Base-by-base conservation (phyloP, 2,329 filamentous ascomycete species). In the Aureobasidium sp. region DNA sequence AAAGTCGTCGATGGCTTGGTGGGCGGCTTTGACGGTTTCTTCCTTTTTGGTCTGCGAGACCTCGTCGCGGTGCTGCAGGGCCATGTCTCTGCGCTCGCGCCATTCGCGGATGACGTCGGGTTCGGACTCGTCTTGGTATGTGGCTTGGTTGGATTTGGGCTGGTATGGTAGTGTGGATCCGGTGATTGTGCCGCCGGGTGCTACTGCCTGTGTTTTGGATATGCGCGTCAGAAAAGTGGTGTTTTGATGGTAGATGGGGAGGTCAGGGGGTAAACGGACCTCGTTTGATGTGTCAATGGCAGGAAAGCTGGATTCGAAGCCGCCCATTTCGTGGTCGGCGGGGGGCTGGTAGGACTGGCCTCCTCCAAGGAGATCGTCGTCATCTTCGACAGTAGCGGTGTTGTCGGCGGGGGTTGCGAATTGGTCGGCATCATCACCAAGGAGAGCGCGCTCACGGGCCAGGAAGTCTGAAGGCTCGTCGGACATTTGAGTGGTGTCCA, bases 1-100 rank as follows among this genome's bases (percentile, higher is more conserved):
- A 79, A 97, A 99, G 75, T 97, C 94, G 74, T 99, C 94, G 67
- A 99, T 96, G 75, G 95, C 94, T 74, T 92, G 84, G 72, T 91
- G 91, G 12, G 94, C 94, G 69, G 94, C 91, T 74, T 90, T 86
- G 72, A 97, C 79, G 1, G 91, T 97, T 74, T 93, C 87, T 66
- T 85, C 84, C 74, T 94, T 94, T 78, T 92, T 90, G 67, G 85
- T 82, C 45, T 86, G 85, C 61, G 93, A 93, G 67, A 93, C 85
- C 75, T 96, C 87, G 67, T 90, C 87, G 70, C 93, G 90, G 76
- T 92, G 91, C 69, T 87, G 82, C 67, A 95, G 88, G 72, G 87
- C 86, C 42, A 88, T 86, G 71, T 96, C 90, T 67, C 94, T 88
- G 71, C 89, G 88, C 77, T 93, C 89, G 71, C 94, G 89, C 94